phyloP scores from a whole-genome alignment of 2,329 filamentous ascomycete species.

The Elsinoe perseae region DNA sequence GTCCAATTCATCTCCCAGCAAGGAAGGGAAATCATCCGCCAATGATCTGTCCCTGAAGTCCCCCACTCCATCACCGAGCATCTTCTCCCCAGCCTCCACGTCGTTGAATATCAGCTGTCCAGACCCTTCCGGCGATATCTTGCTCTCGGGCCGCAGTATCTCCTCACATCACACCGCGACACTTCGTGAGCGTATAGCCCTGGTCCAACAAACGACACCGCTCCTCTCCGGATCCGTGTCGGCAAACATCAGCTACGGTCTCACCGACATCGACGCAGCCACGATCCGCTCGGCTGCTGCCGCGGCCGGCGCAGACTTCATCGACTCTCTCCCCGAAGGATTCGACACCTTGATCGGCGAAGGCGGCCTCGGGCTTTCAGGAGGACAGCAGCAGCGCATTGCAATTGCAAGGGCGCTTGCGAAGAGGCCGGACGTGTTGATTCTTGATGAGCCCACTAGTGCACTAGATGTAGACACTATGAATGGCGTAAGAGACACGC shows the following conservation, averaged over 20 bases:
- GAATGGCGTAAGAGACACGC: constrained; percentile 54
- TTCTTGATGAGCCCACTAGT: constrained; percentile 82
- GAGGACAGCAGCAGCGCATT: constrained; percentile 75
- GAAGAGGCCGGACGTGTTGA: constrained; percentile 60
- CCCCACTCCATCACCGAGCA: constrained; percentile 47
- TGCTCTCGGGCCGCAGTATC: constrained; percentile 53
- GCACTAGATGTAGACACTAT: constrained; percentile 67
- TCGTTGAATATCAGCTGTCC: constrained; percentile 16
- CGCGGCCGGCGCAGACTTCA: constrained; percentile 64
- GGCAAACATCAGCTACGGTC: constrained; percentile 76
- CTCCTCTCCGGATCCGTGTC: constrained; percentile 71
- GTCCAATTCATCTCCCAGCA: constrained; percentile 41
- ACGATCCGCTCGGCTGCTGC: constrained; percentile 47
- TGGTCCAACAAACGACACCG: constrained; percentile 63
- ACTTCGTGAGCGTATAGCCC: constrained; percentile 55
- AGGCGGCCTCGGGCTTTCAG: constrained; percentile 64
- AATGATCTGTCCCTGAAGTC: constrained; percentile 61
- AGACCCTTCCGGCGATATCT: constrained; percentile 38
- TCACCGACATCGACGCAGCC: constrained; percentile 49
- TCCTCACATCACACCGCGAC: constrained; percentile 51
- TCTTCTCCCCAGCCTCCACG: constrained; percentile 1
- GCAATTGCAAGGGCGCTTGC: constrained; percentile 73
- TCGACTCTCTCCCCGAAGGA: constrained; percentile 60
- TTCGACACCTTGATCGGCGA: constrained; percentile 71
- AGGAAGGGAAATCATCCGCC: constrained; percentile 80